Base-by-base conservation (phyloP, 164 flowering plant species). In the Nelumbo lutea region DNA sequence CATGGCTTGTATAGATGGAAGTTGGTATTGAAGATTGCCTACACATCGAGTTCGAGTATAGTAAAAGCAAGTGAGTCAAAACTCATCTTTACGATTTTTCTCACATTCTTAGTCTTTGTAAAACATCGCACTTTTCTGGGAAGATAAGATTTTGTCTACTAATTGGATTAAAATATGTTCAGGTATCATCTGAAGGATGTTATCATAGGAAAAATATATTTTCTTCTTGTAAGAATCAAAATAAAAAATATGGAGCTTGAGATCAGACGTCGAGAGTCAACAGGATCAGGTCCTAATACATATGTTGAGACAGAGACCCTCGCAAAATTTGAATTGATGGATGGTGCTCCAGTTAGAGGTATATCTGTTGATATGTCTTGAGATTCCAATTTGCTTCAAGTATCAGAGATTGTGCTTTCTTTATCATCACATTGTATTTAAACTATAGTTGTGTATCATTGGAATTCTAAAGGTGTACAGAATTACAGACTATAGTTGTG, bases 311-410 rank as follows among this genome's bases (percentile, higher is more conserved):
- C 98, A 38, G 96, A 88, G 77, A 93, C 98, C 27, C 87, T 93
- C 47, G 98, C 98, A 45, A 93, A 93, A 70, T 93, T 83, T 72
- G 98, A 90, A 73, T 80, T 93, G 82, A 93, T 93, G 98, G 98
- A 93, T 82, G 98, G 98, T 71, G 96, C 96, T 76, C 98, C 98
- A 8, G 96, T 93, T 42, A 83, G 98, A 90, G 98, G 98, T 93
- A 86, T 58, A 63, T 66, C 13, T 43, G 46, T 57, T 5, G 55
- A 14, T 47, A 27, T 50, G 42, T 52, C 43, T 43, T 38, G 45
- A 55, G 27, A 27, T 27, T 27, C 27, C 27, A 27, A 27, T 27
- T 27, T 27, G 27, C 27, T 27, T 27, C 27, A 27, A 27, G 27
- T 27, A 27, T 27, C 27, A 27, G 27, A 27, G 27, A 27, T 27